These are phyloP conservation scores for Russula sp. DNA, from an alignment of 768 basidiomycete species.

Conservation along the genomic window DNA sequence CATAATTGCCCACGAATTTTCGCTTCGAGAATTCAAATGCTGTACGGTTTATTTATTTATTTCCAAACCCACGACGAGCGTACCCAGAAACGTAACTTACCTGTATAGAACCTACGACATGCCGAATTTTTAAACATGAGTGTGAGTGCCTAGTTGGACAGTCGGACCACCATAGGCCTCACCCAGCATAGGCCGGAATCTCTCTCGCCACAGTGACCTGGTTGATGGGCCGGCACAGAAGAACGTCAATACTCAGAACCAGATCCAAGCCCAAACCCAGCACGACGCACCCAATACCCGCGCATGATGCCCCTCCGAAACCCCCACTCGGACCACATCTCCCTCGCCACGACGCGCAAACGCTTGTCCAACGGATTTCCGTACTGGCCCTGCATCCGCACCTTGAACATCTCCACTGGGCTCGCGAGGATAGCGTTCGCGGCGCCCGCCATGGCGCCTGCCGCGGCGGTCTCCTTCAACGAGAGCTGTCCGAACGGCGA, in stretches of 20 bases:
- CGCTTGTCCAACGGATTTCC: slow-evolving; percentile 74
- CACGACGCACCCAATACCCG: slow-evolving; percentile 78
- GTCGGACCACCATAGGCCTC: neutral
- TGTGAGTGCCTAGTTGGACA: too few relatives aligned
- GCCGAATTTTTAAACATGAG: neutral
- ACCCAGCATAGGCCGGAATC: slow-evolving; percentile 95
- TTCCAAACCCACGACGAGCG: too few relatives aligned
- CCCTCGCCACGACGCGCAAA: slow-evolving; percentile 58
- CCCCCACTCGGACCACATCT: slow-evolving; percentile 87
- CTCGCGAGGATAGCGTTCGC: slow-evolving; percentile 85
- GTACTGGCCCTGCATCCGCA: slow-evolving; percentile 95
- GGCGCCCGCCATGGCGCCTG: slow-evolving; percentile 90
- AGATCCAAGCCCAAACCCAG: neutral
- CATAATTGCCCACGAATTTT: slow-evolving; percentile 55
- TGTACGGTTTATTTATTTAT: slow-evolving; percentile 27
- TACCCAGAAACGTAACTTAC: slow-evolving; percentile 32
- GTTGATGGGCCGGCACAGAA: too few relatives aligned
- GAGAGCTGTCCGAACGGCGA: slow-evolving; percentile 86
- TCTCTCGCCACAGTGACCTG: slow-evolving; percentile 88
- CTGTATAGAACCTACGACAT: slow-evolving; percentile 55
- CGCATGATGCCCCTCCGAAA: slow-evolving; percentile 88
- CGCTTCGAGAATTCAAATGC: slow-evolving; percentile 91
- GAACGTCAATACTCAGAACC: neutral
- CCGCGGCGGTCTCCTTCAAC: slow-evolving; percentile 69
- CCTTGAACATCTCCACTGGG: slow-evolving; percentile 98